Base-by-base conservation (phyloP, 139 green algal species). In the Diplosphaera chodatii region DNA sequence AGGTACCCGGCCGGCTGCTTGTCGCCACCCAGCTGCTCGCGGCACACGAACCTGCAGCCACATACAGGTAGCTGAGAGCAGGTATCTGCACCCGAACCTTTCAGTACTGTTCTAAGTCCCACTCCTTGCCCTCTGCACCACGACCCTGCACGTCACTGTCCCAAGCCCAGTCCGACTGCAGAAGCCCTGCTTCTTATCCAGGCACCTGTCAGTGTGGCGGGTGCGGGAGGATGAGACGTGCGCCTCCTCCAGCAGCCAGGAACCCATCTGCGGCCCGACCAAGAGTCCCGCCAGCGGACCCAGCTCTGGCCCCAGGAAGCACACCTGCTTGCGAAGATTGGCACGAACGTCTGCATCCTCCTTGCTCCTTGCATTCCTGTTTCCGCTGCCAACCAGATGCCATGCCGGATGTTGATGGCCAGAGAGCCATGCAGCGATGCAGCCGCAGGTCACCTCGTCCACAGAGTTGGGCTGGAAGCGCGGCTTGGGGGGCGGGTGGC, bases 401-500 rank as follows among this genome's bases (percentile, higher is more conserved):
- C n/a, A n/a, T n/a, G n/a, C n/a, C n/a, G n/a, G n/a, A n/a, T n/a
- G n/a, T n/a, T n/a, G n/a, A n/a, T n/a, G n/a, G n/a, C n/a, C n/a
- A n/a, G n/a, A n/a, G n/a, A n/a, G n/a, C n/a, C n/a, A n/a, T n/a
- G n/a, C n/a, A n/a, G n/a, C n/a, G n/a, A n/a, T n/a, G n/a, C n/a
- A n/a, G n/a, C n/a, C n/a, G n/a, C n/a, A n/a, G n/a, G 48, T 66
- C 34, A 91, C 70, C 82, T 96, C 90, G n/a, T 94, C 87, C 1
- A 95, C 73, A 3, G n/a, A 40, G 4, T 87, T 81, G 56, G 87
- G 74, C 82, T 92, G 81, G 79, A 95, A 95, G n/a, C 89, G 76
- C 66, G 68, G 79, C 65, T 71, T 76, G 63, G 15, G 32, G 4
- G 68, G 73, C 25, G 31, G 56, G 29, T 40, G 32, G 13, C 41